Conservation (phyloP, 2,329 filamentous ascomycete species). For the Talaromyces islandicus region DNA sequence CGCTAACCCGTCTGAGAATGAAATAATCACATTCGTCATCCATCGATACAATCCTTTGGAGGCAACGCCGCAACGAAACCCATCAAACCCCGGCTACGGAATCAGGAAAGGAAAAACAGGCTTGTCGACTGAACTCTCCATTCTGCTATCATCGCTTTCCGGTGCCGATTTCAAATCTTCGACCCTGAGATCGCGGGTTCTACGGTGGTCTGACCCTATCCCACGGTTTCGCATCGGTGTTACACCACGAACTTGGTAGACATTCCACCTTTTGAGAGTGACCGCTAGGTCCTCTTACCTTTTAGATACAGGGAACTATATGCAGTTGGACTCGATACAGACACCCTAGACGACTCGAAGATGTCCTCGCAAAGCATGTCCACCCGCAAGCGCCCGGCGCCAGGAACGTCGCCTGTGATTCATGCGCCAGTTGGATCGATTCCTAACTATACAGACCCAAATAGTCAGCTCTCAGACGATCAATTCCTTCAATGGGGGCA, state of each 20-base stretch:
- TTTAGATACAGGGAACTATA: neutral
- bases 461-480: conserved; percentile 43
- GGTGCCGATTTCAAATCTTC: neutral
- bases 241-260: neutral
- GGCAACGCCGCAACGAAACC: neutral
- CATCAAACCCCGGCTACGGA: neutral
- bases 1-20: too few relatives aligned
- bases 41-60: neutral
- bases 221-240: neutral
- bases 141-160: neutral
- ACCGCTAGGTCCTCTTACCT: conserved; percentile 10
- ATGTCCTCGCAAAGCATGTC: conserved; percentile 39
- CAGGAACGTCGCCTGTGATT: conserved; percentile 61
- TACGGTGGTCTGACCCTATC: neutral
- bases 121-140: neutral
- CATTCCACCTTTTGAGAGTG: conserved; percentile 2
- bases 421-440: conserved; percentile 50
- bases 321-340: neutral
- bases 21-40: neutral
- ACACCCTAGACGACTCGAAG: neutral
- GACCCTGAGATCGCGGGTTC: neutral
- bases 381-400: conserved; percentile 65
- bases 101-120: neutral
- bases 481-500: conserved; percentile 53
- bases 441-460: conserved; percentile 39